These are phyloP conservation scores for Amyloporia xantha DNA, from an alignment of 768 basidiomycete species.

Conservation along the genomic window DNA sequence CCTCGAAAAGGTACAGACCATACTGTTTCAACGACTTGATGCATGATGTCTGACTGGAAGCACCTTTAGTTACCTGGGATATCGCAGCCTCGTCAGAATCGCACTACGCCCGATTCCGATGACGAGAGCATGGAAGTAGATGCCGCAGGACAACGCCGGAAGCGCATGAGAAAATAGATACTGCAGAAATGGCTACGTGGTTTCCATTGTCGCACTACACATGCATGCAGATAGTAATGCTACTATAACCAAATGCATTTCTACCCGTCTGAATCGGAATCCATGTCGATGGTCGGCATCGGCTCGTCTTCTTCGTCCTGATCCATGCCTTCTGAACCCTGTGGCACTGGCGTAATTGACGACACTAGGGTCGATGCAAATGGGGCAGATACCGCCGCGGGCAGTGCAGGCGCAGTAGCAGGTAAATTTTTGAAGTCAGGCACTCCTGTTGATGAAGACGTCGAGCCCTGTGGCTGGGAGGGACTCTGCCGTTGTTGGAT, in stretches of 20 bases:
- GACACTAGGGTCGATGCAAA: background rate
- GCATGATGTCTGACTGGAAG: too few species aligned
- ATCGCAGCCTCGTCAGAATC: constrained; percentile 8
- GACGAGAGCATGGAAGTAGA: constrained; percentile 29
- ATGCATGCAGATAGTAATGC: too few species aligned
- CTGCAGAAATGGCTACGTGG: too few species aligned
- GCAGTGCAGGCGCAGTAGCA: background rate
- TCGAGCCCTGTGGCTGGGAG: background rate
- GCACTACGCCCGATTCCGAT: constrained; percentile 27
- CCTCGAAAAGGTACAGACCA: constrained; percentile 40
- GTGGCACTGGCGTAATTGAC: background rate
- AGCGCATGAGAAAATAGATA: constrained; percentile 28
- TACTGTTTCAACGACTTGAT: constrained; percentile 2
- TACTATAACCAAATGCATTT: background rate
- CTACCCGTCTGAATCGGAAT: constrained; percentile 62
- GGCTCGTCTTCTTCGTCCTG: constrained; percentile 65
- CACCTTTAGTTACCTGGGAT: constrained; percentile 13
- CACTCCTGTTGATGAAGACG: background rate
- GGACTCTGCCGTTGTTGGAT: background rate
- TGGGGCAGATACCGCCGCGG: background rate
- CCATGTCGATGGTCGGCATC: constrained; percentile 72
- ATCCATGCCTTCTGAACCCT: constrained; percentile 10
- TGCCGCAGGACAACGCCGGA: constrained; percentile 22
- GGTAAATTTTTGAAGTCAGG: too few species aligned
- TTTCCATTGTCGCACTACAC: too few species aligned